phyloP scores from a whole-genome alignment of 208 protist genomes.

The Acanthamoeba castellanii region DNA sequence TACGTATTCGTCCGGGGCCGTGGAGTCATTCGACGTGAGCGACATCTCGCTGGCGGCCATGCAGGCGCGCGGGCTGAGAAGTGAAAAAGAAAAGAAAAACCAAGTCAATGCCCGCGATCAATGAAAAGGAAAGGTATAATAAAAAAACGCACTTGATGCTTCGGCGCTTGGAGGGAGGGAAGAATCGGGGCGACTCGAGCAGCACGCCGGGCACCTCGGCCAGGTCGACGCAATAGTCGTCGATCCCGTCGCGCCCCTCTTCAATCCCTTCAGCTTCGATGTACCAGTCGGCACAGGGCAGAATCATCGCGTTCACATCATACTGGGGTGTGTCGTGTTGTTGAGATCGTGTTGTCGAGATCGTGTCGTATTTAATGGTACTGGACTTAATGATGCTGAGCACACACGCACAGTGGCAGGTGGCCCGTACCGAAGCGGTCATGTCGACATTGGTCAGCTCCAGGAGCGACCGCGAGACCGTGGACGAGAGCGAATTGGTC shows the following conservation, averaged over 20 bases:
- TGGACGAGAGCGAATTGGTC: neutral
- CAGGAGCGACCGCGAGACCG: constrained; percentile 6
- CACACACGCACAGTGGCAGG: neutral
- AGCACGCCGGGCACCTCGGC: constrained; percentile 20
- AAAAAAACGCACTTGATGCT: neutral
- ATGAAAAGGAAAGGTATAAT: neutral
- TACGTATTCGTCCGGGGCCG: neutral
- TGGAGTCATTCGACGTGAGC: neutral
- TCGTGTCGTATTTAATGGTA: too few relatives aligned
- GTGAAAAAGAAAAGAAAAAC: neutral
- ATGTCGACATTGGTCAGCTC: neutral
- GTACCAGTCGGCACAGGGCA: constrained; percentile 74
- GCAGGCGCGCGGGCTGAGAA: neutral
- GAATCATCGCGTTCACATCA: constrained; percentile 58
- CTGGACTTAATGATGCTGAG: neutral
- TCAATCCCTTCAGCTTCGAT: constrained; percentile 46
- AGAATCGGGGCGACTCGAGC: constrained; percentile 14
- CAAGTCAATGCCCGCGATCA: neutral
- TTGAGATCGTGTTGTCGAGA: neutral
- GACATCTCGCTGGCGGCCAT: neutral
- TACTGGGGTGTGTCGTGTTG: neutral
- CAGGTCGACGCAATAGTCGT: constrained; percentile 27
- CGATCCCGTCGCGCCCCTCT: constrained; percentile 4
- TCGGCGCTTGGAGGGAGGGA: neutral
- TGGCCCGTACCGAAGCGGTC: neutral